Evolutionary conservation across 768 basidiomycete species (phyloP).

Genomic region (Russula olivacea): DNA sequence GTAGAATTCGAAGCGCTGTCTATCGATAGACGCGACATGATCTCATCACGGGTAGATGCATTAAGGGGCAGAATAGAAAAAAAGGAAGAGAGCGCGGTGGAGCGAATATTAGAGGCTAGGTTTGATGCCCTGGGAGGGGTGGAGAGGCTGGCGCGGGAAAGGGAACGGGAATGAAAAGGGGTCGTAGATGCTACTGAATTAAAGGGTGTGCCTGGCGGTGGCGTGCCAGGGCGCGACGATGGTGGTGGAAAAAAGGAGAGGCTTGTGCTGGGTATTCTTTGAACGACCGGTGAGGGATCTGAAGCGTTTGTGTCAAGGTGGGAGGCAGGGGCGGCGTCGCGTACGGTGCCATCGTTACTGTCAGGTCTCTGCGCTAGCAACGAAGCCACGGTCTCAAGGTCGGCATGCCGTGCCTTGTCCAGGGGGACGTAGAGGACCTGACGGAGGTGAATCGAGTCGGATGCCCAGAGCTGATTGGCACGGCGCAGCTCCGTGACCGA

Average conservation of each 20-base stretch:
- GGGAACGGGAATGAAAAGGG: not conserved
- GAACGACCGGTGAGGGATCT: slow-evolving; percentile 26
- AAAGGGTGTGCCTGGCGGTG: not conserved
- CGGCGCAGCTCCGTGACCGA: slow-evolving; percentile 74
- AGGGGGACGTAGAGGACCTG: slow-evolving; percentile 76
- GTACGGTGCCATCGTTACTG: not conserved
- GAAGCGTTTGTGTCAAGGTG: not conserved
- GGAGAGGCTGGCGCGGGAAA: slow-evolving; percentile 1
- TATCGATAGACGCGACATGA: slow-evolving; percentile 25
- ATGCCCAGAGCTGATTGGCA: slow-evolving; percentile 90
- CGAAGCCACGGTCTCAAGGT: slow-evolving; percentile 29
- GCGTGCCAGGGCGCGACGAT: slow-evolving; percentile 6
- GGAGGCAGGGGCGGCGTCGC: not conserved
- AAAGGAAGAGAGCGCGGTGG: slow-evolving; percentile 20
- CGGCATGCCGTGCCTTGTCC: slow-evolving; percentile 47
- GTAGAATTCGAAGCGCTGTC: slow-evolving; percentile 23
- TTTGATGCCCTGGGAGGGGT: slow-evolving; percentile 5
- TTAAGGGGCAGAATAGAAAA: slow-evolving; percentile 23
- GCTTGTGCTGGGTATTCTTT: slow-evolving; percentile 31
- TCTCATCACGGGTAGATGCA: slow-evolving; percentile 23
- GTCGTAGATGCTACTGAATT: not conserved
- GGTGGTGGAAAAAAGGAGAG: slow-evolving; percentile 33
- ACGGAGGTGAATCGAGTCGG: slow-evolving; percentile 87
- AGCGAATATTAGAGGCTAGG: slow-evolving; percentile 3
- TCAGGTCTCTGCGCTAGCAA: slow-evolving; percentile 20